Conservation (phyloP, 2,329 filamentous ascomycete genomes). For the Diaporthe sp. region DNA sequence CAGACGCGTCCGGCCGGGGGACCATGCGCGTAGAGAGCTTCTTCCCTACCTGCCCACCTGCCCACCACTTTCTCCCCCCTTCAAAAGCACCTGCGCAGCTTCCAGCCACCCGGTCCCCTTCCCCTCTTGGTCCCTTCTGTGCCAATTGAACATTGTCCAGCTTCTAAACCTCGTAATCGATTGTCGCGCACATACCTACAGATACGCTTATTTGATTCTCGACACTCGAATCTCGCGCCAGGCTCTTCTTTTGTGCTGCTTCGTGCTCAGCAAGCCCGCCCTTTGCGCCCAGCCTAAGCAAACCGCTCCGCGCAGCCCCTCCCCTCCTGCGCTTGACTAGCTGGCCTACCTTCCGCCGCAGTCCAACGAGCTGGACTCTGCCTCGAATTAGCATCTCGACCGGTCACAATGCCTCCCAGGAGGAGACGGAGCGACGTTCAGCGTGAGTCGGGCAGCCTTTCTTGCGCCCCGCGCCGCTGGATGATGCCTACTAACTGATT, state of each 20-base stretch:
- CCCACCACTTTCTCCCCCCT: conserved; percentile 11
- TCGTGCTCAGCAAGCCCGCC: not conserved
- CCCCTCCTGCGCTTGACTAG: not conserved
- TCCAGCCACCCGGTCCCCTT: conserved; percentile 1
- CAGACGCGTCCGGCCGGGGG: conserved; percentile 26
- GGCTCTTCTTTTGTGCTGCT: not conserved
- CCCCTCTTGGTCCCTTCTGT: not conserved
- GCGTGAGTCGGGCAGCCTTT: conserved; percentile 50
- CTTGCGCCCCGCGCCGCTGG: not conserved
- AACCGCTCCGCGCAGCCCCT: conserved; percentile 35
- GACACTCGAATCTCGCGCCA: not conserved
- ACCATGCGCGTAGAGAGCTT: conserved; percentile 35
- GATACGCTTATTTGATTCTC: not conserved
- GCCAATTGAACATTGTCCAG: not conserved
- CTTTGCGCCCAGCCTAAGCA: conserved; percentile 38
- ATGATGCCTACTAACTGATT: conserved; percentile 45
- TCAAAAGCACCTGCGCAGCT: conserved; percentile 17
- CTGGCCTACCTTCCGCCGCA: not conserved
- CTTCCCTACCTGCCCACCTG: conserved; percentile 23
- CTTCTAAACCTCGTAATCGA: not conserved
- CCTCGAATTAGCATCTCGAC: not conserved
- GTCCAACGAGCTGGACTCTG: not conserved
- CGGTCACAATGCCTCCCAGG: conserved; percentile 44
- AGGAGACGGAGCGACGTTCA: conserved; percentile 54
- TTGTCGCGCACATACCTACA: not conserved